Evolutionary conservation across 202 grass and related monocot genomes (phyloP), one percentile per base, ranked within the genome.

Genomic region (Zoysia matrella): DNA sequence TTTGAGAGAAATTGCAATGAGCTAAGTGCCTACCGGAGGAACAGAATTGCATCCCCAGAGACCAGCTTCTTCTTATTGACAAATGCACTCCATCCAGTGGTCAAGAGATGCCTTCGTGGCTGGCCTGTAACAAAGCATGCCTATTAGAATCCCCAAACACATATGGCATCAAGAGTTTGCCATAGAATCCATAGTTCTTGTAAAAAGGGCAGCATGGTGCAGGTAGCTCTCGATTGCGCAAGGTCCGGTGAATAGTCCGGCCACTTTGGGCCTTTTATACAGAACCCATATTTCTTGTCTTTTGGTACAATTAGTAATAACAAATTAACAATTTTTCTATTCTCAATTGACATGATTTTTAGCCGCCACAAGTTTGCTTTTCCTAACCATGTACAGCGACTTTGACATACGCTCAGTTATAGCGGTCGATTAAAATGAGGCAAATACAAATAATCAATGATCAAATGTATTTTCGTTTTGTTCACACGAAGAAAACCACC

Each of bases 51-150:
- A 88, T 97, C 95, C 39, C 95, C 88, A 64, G 88, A 98, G 39
- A 91, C 82, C 36, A 98, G 84, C 67, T 98, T 93, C 90, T 98
- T 98, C 78, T 87, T 94, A 57, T 94, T 98, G 63, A 98, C 84
- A 93, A 98, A 98, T 2, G 92, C 90, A 69, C 92, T 98, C 95
- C 95, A 98, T 79, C 95, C 92, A 42, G 92, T 98, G 64, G 95
- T 98, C 74, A 97, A 80, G 73, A 97, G 95, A 80, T 94, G 95
- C 65, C 95, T 89, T 13, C 95, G 92, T 88, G 95, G 95, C 74
- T 97, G 95, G 39, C 95, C 95, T 97, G 90, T 89, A 79, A 88
- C 60, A 94, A 88, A 3, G 5, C 45, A 5, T 46, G 30, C 30
- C 30, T 36, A 36, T 36, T 36, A 36, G 30, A 36, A 36, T 36